Conservation (phyloP, 2,329 filamentous ascomycete species). For the Fusarium sp. region DNA sequence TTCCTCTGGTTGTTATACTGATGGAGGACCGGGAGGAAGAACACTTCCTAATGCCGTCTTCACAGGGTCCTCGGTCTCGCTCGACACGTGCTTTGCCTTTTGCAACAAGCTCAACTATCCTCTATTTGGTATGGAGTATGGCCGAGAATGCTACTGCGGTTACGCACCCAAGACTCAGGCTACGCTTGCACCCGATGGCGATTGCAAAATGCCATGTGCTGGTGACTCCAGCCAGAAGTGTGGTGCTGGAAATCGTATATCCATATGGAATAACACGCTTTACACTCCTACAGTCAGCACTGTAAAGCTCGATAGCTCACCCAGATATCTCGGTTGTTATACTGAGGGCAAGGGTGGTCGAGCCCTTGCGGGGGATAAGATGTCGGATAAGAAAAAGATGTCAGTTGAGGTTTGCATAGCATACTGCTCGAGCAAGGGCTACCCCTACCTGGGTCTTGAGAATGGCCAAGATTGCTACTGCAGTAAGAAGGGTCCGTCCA, state of each 20-base stretch:
- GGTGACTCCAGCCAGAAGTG: constrained; percentile 31
- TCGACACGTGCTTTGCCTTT: constrained; percentile 35
- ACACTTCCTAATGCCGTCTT: constrained; percentile 33
- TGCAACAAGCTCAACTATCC: constrained; percentile 38
- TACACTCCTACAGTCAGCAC: constrained; percentile 11
- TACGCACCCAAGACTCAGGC: constrained; percentile 29
- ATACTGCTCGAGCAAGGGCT: constrained; percentile 29
- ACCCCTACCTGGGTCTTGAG: constrained; percentile 30
- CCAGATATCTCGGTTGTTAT: constrained; percentile 32
- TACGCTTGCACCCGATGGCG: constrained; percentile 26
- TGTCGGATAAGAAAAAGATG: constrained; percentile 22
- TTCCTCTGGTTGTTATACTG: constrained; percentile 37
- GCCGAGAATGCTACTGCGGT: constrained; percentile 37
- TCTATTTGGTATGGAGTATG: constrained; percentile 39
- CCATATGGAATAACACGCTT: constrained; percentile 35
- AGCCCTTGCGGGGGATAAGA: constrained; percentile 25
- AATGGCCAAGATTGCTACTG: constrained; percentile 35
- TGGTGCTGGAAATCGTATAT: constrained; percentile 33
- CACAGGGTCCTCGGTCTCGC: constrained; percentile 29
- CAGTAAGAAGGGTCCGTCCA: constrained; percentile 17
- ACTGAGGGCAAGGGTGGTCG: constrained; percentile 21
- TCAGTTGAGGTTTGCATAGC: constrained; percentile 23
- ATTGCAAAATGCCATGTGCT: constrained; percentile 34
- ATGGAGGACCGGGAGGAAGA: constrained; percentile 35
- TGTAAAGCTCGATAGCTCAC: neutral